Base-by-base conservation (phyloP, 2,329 filamentous ascomycete species). In the Fusarium graminum region DNA sequence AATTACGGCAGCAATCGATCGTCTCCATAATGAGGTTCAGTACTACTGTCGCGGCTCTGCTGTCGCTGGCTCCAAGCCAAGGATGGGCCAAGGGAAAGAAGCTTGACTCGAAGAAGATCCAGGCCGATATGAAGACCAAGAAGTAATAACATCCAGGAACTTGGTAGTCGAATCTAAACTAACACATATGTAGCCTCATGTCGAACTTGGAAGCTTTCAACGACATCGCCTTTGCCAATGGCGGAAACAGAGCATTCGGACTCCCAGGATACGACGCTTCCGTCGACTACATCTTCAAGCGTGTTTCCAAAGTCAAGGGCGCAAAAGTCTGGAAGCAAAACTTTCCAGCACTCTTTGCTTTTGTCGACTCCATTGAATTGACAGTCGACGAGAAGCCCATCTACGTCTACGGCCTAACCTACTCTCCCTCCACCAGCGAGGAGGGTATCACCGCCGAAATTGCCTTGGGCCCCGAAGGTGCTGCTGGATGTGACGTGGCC, bases 171-270 rank as follows among this genome's bases (percentile, higher is more conserved):
- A 8, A 16, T 19, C 22, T 3, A 9, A 13, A 7, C 52, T 63
- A 2, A 63, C 16, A 8, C 2, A 13, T 5, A 36, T 36, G 3
- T 4, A 68, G 65, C 12, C 65, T 68, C 5, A 67, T 68, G 57
- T 44, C 39, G 0, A 68, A 68, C 12, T 25, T 70, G 2, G 52
- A 70, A 6, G 40, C 25, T 3, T 29, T 70, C 10, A 70, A 70
- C 14, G 67, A 70, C 2, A 66, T 70, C 12, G 68, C 68, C 14
- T 63, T 68, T 12, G 61, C 45, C 36, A 83, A 85, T 65, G 82
- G 82, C 2, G 83, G 83, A 8, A 86, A 85, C 73, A 78, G 83
- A 50, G 83, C 83, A n/a, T 85, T 85, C 63, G 83, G 83, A 19
- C 77, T 82, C 5, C 80, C 82, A 2, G 83, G 83, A 7, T 85